Base-by-base conservation (phyloP, 148 eudicot species). In the Rheum nobile region DNA sequence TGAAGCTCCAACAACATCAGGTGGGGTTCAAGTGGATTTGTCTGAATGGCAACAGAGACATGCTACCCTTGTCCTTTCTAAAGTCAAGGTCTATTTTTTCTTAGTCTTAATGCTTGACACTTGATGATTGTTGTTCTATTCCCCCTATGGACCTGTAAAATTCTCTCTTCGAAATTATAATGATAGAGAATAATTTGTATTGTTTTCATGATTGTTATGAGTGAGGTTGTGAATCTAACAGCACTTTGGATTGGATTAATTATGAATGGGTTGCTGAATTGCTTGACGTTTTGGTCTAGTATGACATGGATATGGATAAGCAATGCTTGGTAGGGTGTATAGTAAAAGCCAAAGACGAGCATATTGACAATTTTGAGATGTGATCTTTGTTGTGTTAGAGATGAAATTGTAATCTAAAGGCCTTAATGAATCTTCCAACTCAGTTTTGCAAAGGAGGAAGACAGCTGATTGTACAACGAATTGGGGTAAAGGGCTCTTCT, bases 1-100 rank as follows among this genome's bases (percentile, higher is more conserved):
- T 76, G 91, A 67, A 57, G 46, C 77, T 48, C 74, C 74, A 52
- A 71, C 82, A 16, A 74, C 63, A 43, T 73, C 82, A 7, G 86
- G 86, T 48, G 84, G 82, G 52, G 80, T 89, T 52, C 81, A 75
- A 35, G 80, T 77, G 72, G 97, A 88, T 88, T 84, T 89, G 29
- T 91, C 91, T 38, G 92, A 89, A 13, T 91, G 98, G 97, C 92
- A 89, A 83, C 85, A 91, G 77, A 81, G 61, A 19, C 95, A 94
- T 85, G 97, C 97, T 38, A 80, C 69, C 29, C 76, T 94, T 76
- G 74, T 88, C 44, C 90, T 94, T 3, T 88, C 97, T 41, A 89
- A 81, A 86, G 83, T 81, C 82, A 91, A 93, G 97, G 98, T 93
- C 50, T 17, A 2, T 46, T 4, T 46, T 46, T 46, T 16, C 52